phyloP scores from a whole-genome alignment of 257 asterid species.

The Przewalskia tangutica region DNA sequence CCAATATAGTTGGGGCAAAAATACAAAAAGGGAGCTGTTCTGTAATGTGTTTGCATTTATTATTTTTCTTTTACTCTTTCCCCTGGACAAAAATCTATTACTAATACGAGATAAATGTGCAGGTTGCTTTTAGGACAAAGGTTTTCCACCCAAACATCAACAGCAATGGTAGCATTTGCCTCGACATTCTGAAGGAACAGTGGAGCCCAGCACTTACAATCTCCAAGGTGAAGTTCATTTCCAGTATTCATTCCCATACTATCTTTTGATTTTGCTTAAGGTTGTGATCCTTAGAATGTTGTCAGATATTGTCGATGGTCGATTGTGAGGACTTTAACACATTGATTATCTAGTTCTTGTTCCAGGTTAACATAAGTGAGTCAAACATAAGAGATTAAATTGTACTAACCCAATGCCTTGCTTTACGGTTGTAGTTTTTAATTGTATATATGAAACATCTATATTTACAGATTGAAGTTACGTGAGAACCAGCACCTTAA shows the following conservation, averaged over 20 bases:
- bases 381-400: neutral
- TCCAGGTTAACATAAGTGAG: neutral
- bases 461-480: neutral
- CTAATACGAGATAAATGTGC: constrained; percentile 5
- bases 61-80: neutral
- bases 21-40: neutral
- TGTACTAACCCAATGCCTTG: neutral
- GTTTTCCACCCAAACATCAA: constrained; percentile 37
- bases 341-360: neutral
- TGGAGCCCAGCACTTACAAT: constrained; percentile 45
- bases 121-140: constrained; percentile 38
- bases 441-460: neutral
- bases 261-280: neutral
- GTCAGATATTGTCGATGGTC: neutral
- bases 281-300: neutral
- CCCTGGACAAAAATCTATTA: neutral
- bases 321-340: neutral
- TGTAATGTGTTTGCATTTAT: neutral
- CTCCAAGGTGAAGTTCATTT: constrained; percentile 19
- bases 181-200: constrained; percentile 34
- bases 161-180: constrained; percentile 38
- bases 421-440: neutral
- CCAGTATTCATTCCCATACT: neutral
- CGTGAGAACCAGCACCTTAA: neutral
- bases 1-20: neutral